Percentiles rank a stretch among this genome's conserved stretches.
phyloP scores from a whole-genome alignment of 805 yeast species.

The Sugiyamaella smithiae region DNA sequence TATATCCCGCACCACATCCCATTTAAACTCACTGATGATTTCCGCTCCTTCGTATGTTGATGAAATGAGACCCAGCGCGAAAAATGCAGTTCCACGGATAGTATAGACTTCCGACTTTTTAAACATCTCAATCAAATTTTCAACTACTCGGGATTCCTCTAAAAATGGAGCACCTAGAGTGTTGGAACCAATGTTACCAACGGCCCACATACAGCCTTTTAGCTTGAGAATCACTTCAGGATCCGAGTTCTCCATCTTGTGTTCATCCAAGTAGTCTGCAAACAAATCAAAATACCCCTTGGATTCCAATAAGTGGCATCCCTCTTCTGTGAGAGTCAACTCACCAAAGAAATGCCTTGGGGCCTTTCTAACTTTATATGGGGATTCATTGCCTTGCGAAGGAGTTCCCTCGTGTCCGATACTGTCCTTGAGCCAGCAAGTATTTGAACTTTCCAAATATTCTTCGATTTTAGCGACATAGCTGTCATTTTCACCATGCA shows the following conservation, averaged over 20 bases:
- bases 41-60: constrained; percentile 78
- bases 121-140: constrained; percentile 53
- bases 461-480: constrained; percentile 35
- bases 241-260: constrained; percentile 29
- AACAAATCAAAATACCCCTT: constrained; percentile 40
- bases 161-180: constrained; percentile 61
- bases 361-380: constrained; percentile 3
- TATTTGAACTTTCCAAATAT: constrained; percentile 27
- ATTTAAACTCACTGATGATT: constrained; percentile 73
- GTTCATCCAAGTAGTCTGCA: constrained; percentile 29
- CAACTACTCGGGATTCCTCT: constrained; percentile 51
- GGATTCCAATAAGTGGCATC: constrained; percentile 57
- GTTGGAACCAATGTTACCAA: constrained; percentile 78
- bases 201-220: constrained; percentile 81
- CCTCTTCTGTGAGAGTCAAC: constrained; percentile 76
- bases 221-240: constrained; percentile 44
- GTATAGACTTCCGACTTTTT: constrained; percentile 51
- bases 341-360: constrained; percentile 79
- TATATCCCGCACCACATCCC: constrained; percentile 55
- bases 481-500: constrained; percentile 37
- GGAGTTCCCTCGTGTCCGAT: neutral
- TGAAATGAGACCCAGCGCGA: constrained; percentile 70
- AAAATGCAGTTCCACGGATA: constrained; percentile 73
- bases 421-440: constrained; percentile 16
- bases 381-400: constrained; percentile 1